phyloP scores from a whole-genome alignment of 2,329 filamentous ascomycete genomes.

The Fusarium protoensiforme region DNA sequence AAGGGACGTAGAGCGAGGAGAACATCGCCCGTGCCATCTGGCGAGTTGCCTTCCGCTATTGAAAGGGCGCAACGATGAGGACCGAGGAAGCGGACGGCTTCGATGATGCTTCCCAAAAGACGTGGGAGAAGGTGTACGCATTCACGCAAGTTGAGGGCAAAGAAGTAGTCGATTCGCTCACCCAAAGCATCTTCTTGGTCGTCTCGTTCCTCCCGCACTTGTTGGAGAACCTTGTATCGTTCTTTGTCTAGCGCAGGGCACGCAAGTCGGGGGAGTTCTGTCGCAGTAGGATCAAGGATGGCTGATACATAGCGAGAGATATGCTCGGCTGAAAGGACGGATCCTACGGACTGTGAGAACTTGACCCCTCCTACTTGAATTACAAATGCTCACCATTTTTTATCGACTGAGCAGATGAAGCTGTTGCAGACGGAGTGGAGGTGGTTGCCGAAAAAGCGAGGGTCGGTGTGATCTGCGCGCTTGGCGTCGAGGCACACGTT shows the following conservation, averaged over 20 bases:
- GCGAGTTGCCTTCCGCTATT: slow-evolving; percentile 66
- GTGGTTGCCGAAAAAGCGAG: neutral
- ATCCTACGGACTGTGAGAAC: neutral
- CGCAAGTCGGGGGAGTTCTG: slow-evolving; percentile 35
- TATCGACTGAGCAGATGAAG: neutral
- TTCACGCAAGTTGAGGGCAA: slow-evolving; percentile 64
- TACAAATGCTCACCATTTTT: neutral
- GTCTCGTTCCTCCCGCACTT: slow-evolving; percentile 5
- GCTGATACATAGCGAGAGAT: slow-evolving; percentile 42
- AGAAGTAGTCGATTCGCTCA: slow-evolving; percentile 54
- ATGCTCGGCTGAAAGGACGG: slow-evolving; percentile 17
- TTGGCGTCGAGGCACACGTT: neutral
- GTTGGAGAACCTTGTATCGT: slow-evolving; percentile 38
- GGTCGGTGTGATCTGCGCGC: neutral
- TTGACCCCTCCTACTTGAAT: neutral
- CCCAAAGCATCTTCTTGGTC: fast-evolving
- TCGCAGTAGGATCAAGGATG: slow-evolving; percentile 43
- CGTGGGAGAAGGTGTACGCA: slow-evolving; percentile 58
- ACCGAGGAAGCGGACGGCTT: slow-evolving; percentile 61
- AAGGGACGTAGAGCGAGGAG: slow-evolving; percentile 54
- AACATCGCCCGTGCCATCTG: slow-evolving; percentile 64
- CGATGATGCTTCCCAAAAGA: slow-evolving; percentile 62
- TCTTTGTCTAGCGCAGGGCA: slow-evolving; percentile 42
- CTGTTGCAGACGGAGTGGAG: neutral
- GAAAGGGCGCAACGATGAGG: slow-evolving; percentile 62